Evolutionary conservation across 1,284 basidiomycete genomes (phyloP).

Genomic region (Tilletia horrida): DNA sequence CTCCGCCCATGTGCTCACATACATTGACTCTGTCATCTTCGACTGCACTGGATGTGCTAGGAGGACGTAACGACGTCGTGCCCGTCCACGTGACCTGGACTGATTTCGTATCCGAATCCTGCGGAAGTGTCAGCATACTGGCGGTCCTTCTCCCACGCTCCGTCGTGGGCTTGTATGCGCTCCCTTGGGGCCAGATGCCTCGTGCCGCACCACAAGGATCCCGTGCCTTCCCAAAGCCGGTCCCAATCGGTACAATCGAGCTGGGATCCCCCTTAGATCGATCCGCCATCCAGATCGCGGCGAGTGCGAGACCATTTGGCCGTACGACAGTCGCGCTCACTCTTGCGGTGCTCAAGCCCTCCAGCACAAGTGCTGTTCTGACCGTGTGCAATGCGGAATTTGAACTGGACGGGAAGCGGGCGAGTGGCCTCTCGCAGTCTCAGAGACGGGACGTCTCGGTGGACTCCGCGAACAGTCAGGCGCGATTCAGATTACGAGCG

Average conservation of each 20-base stretch:
- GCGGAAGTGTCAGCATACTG: conserved; percentile 61
- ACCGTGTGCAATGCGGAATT: too few relatives aligned
- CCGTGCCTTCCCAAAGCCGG: conserved; percentile 27
- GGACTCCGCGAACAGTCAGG: too few relatives aligned
- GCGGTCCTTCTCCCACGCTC: conserved; percentile 63
- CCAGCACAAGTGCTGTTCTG: too few relatives aligned
- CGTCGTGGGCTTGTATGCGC: conserved; percentile 65
- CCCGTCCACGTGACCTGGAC: conserved; percentile 61
- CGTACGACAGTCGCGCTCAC: conserved; percentile 25
- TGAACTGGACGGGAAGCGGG: too few relatives aligned
- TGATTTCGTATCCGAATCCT: conserved; percentile 65
- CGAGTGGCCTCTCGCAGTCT: too few relatives aligned
- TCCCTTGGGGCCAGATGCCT: conserved; percentile 13
- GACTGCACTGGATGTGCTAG: conserved; percentile 20
- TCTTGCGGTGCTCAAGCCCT: conserved; percentile 29
- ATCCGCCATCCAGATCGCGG: conserved; percentile 28
- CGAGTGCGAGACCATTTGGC: conserved; percentile 17
- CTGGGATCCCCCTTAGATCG: neutral
- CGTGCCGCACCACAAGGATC: conserved; percentile 23
- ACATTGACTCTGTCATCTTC: conserved; percentile 59
- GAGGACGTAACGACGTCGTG: conserved; percentile 21
- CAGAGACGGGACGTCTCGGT: too few relatives aligned
- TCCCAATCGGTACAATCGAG: conserved; percentile 22
- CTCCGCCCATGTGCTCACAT: conserved; percentile 87
- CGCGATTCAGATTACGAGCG: too few relatives aligned